Evolutionary conservation across 106 monocot species (phyloP).

Genomic region (Allium fistulosum): DNA sequence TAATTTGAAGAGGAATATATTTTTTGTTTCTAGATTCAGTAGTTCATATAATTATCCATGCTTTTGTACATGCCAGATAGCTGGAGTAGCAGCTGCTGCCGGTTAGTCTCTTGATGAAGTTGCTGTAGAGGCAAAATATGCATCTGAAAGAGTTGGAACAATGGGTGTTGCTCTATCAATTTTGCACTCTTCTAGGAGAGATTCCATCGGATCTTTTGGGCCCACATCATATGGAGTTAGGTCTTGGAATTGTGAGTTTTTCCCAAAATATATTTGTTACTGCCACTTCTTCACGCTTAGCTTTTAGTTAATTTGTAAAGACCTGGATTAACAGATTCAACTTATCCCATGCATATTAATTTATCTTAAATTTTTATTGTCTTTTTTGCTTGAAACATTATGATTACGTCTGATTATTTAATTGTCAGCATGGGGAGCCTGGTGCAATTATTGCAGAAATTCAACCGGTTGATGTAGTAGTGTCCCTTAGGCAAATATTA

Average conservation of each 20-base stretch:
- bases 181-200: conserved; percentile 90
- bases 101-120: conserved; percentile 80
- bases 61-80: conserved; percentile 45
- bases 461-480: conserved; percentile 75
- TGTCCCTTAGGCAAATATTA: conserved; percentile 79
- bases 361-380: no score
- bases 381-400: no score
- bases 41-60: no score
- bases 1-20: no score
- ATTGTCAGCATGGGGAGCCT: conserved; percentile 85
- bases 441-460: conserved; percentile 86
- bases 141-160: conserved; percentile 86
- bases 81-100: conserved; percentile 89
- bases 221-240: conserved; percentile 83
- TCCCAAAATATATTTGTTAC: no score
- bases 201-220: conserved; percentile 84
- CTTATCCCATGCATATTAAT: no score
- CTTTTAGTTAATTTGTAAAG: no score
- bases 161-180: conserved; percentile 97
- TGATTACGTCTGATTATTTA: no score
- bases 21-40: no score
- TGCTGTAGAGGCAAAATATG: conserved; percentile 83
- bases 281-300: no score
- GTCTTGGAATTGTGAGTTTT: conserved; percentile 92
- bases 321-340: no score